Evolutionary conservation across 2,329 filamentous ascomycete species (phyloP).

Genomic region (Talaromyces funiculosus): DNA sequence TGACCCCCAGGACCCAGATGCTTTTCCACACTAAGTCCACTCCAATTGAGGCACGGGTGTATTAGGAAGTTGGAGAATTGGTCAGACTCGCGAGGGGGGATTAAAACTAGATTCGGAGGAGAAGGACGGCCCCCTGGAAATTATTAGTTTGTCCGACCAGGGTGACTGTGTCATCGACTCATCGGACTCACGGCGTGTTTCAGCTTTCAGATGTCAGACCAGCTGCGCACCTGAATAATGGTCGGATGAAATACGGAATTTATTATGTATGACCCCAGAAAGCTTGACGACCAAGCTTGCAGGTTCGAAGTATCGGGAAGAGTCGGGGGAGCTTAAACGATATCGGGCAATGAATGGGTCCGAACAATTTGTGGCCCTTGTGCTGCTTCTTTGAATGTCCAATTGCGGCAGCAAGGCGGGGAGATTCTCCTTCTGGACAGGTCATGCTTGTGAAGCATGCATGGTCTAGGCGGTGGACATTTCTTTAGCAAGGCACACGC

Average conservation of each 20-base stretch:
- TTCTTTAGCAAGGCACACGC: neutral
- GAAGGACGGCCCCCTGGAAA: neutral
- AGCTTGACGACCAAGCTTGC: conserved; percentile 20
- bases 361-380: neutral
- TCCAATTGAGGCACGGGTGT: neutral
- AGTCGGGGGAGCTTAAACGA: conserved; percentile 20
- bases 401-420: neutral
- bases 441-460: neutral
- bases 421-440: neutral
- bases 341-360: conserved; percentile 4
- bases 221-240: conserved; percentile 4
- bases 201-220: neutral
- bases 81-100: neutral
- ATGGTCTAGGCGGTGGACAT: neutral
- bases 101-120: neutral
- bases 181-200: neutral
- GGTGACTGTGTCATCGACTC: neutral
- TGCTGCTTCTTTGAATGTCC: neutral
- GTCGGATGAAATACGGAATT: neutral
- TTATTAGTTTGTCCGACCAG: neutral
- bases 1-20: conserved; percentile 4
- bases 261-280: conserved; percentile 14
- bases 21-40: neutral
- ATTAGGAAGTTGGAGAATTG: conserved; percentile 1
- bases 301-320: conserved; percentile 28